Evolutionary conservation across 169 alveolate genomes (phyloP).

Genomic region (Cryptosporidium felis): DNA sequence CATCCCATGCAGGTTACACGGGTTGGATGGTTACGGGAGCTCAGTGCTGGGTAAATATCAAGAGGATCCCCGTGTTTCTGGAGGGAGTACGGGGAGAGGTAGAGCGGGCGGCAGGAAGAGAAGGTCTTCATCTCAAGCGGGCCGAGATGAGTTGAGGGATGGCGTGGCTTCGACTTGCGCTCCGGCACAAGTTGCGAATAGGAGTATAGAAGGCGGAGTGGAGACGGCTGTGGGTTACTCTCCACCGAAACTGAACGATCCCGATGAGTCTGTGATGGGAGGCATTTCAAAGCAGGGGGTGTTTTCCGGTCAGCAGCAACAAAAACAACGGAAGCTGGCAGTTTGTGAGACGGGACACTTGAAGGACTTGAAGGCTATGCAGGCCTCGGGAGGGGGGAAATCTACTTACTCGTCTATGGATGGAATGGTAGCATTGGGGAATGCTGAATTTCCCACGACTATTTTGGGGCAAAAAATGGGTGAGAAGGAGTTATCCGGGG

Average conservation of each 20-base stretch:
- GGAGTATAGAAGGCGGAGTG: background rate
- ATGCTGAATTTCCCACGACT: conserved; percentile 36
- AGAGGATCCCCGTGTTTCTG: background rate
- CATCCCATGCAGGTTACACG: background rate
- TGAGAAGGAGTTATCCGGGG: background rate
- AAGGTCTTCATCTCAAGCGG: conserved; percentile 3
- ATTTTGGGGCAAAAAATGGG: background rate
- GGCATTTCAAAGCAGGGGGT: too few species aligned
- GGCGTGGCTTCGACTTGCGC: background rate
- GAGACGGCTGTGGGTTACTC: background rate
- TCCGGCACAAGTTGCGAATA: background rate
- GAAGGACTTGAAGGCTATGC: too few species aligned
- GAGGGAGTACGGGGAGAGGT: background rate
- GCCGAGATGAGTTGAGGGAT: background rate
- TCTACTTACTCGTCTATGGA: conserved; percentile 30
- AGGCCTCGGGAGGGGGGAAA: background rate
- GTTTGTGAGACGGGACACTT: too few species aligned
- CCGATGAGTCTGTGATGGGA: too few species aligned
- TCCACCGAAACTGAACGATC: background rate
- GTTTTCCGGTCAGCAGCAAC: too few species aligned
- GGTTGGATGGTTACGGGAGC: too few species aligned
- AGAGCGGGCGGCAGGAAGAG: conserved; percentile 11
- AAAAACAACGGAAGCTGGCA: too few species aligned
- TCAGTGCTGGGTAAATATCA: too few species aligned
- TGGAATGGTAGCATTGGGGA: conserved; percentile 48